Base-by-base conservation (phyloP, 139 green algal genomes). In the Tetradesmus lagerheimii region DNA sequence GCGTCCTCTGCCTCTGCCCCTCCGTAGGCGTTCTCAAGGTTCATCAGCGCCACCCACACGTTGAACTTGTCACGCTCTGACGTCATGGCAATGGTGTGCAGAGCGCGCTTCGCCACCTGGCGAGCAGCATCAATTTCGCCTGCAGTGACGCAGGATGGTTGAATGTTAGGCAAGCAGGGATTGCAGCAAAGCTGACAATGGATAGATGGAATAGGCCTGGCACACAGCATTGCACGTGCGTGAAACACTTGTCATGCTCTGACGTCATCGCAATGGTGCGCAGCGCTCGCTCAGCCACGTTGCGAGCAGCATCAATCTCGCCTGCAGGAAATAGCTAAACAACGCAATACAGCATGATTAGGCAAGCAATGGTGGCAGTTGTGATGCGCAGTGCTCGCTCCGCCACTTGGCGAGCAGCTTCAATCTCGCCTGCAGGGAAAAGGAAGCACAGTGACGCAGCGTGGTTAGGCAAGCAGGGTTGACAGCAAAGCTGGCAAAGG, bases 11-110 rank as follows among this genome's bases (percentile, higher is more conserved):
- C 92, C 0, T 87, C 84, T 0, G 96, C 95, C 29, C 89, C 86
- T n/a, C 97, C 98, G 84, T 98, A 96, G 27, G 92, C 87, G 78
- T 97, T 98, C 93, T 99, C 98, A 81, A 99, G 86, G 91, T 99
- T 99, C 11, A 99, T 92, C 83, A 92, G 97, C 20, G 98, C 98
- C 77, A 98, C 93, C 98, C 98, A 99, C 39, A 99, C 92, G 67
- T 99, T 99, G 92, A 99, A 97, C 92, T 97, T 97, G 90, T 98
- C 97, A 6, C 88, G 86, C 91, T 99, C 96, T 87, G 97, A 96
- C 37, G 96, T 95, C 92, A 96, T 98, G 91, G 96, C 91, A 81
- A 99, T 99, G 11, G 95, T 96, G 15, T 93, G 35, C 27, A 99
- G 92, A 0, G 98, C 98, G 4, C 96, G 93, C 86, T 99, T 94